These are phyloP conservation scores for Saccharomyces mikatae DNA, from an alignment of 805 yeast genomes.

Conservation along the genomic window DNA sequence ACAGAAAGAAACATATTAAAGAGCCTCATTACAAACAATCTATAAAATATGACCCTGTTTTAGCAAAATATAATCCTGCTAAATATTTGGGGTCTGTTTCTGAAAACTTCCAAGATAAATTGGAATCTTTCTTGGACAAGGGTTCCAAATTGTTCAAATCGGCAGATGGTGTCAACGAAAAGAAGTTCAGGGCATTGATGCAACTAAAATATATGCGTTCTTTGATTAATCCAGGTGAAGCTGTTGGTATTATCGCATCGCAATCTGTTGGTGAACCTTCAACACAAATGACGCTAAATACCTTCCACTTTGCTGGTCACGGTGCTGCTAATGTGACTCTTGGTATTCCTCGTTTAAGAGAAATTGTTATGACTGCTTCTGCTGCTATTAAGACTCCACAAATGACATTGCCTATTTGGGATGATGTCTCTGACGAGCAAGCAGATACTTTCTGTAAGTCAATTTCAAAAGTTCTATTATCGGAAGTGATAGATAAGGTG, in stretches of 20 bases:
- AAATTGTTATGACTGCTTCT: constrained; percentile 98
- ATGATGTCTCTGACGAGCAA: constrained; percentile 72
- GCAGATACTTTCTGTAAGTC: constrained; percentile 93
- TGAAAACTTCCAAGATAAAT: constrained; percentile 73
- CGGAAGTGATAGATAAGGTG: constrained; percentile 83
- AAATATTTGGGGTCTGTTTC: constrained; percentile 89
- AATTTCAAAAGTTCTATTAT: constrained; percentile 71
- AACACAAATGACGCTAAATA: constrained; percentile 95
- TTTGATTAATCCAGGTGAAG: constrained; percentile 89
- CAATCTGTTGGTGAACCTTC: constrained; percentile 99
- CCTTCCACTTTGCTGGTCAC: constrained; percentile 99
- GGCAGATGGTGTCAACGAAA: constrained; percentile 42
- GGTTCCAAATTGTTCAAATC: constrained; percentile 53
- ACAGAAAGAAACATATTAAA: constrained; percentile 51
- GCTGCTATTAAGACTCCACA: constrained; percentile 96
- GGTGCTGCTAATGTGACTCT: constrained; percentile 99
- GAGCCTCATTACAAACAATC: constrained; percentile 57
- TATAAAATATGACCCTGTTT: constrained; percentile 76
- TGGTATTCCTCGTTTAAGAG: constrained; percentile 99
- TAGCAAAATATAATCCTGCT: constrained; percentile 79
- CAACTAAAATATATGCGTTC: constrained; percentile 97
- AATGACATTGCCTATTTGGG: constrained; percentile 82
- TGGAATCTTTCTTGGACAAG: constrained; percentile 58
- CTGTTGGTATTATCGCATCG: constrained; percentile 96
- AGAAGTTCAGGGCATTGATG: constrained; percentile 93